Evolutionary conservation across 805 yeast genomes (phyloP).

Genomic region (Zygosaccharomyces kombuchaensis): DNA sequence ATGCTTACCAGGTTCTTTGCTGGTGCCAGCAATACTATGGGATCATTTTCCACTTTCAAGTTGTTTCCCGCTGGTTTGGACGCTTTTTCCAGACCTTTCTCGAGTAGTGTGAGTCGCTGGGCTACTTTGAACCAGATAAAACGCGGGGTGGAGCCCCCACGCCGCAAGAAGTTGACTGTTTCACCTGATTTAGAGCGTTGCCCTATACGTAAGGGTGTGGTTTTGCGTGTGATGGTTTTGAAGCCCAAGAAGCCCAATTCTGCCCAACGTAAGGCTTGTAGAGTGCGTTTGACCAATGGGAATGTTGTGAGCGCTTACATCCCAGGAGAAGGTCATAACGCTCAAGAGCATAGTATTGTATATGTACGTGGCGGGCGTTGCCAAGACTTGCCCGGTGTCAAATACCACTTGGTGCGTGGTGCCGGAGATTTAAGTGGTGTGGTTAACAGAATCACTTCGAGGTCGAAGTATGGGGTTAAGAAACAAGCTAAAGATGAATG

Average conservation of each 20-base stretch:
- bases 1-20: slow-evolving; percentile 1
- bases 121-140: slow-evolving; percentile 78
- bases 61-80: not conserved
- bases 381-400: slow-evolving; percentile 97
- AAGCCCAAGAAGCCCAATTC: slow-evolving; percentile 99
- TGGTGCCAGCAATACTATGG: not conserved
- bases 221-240: slow-evolving; percentile 85
- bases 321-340: slow-evolving; percentile 98
- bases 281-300: slow-evolving; percentile 90
- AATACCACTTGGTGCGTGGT: slow-evolving; percentile 90
- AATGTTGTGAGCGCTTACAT: slow-evolving; percentile 86
- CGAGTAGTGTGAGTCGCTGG: slow-evolving; percentile 16
- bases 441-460: slow-evolving; percentile 81
- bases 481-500: slow-evolving; percentile 51
- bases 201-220: slow-evolving; percentile 92
- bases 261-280: slow-evolving; percentile 93
- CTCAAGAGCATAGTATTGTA: slow-evolving; percentile 96
- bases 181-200: slow-evolving; percentile 80
- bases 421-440: slow-evolving; percentile 91
- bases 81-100: slow-evolving; percentile 4
- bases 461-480: slow-evolving; percentile 93
- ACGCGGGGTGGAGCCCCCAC: slow-evolving; percentile 54
- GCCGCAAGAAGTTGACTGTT: slow-evolving; percentile 44
- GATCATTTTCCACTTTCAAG: not conserved
- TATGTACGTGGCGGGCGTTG: slow-evolving; percentile 97